Base-by-base conservation (phyloP, 2,329 filamentous ascomycete species). In the Escovopsis sp. region DNA sequence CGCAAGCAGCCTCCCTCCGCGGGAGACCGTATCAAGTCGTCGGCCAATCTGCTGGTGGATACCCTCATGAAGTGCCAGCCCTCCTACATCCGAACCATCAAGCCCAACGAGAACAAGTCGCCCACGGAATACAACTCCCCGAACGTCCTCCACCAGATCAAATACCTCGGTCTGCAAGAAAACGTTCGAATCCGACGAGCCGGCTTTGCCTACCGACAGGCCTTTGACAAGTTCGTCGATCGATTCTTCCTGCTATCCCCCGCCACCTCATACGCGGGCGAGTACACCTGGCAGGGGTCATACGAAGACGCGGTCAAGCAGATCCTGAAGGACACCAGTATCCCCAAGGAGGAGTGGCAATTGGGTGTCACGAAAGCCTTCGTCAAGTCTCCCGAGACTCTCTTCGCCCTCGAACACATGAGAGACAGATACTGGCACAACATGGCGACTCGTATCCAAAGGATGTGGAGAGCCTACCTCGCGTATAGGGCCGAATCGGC, bases 81-180 rank as follows among this genome's bases (percentile, higher is more conserved):
- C 1, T 95, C 88, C 3, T 98, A 98, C 57, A 98, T 98, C 53
- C 85, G 91, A 58, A 98, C 91, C 1, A 96, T 98, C 67, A 98
- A 98, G 64, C 91, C 91, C 2, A 98, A 98, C 66, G 91, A 98
- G 63, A 96, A 95, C 68, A 98, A 96, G 62, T 94, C 88, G 3
- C 82, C 87, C 0, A 80, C 78, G 10, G 91, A 98, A 58, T 98
- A 94, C 62, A 95, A 94, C 52, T 73, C 75, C 15, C 78, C 79
- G 27, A 96, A 96, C 52, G 91, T 98, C 15, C 71, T 96, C 53
- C 91, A 98, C 70, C 91, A 98, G 60, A 86, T 96, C 72, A 96
- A 98, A 59, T 98, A 98, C 55, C 81, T 98, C 12, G 91, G 91
- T 76, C 70, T 98, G n/a, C 89, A 96, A 60, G 91, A 98, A 64